Percentiles rank a stretch among this genome's conserved stretches.
Conservation (phyloP, 2,329 filamentous ascomycete species). For the Trichoderma hamatum region DNA sequence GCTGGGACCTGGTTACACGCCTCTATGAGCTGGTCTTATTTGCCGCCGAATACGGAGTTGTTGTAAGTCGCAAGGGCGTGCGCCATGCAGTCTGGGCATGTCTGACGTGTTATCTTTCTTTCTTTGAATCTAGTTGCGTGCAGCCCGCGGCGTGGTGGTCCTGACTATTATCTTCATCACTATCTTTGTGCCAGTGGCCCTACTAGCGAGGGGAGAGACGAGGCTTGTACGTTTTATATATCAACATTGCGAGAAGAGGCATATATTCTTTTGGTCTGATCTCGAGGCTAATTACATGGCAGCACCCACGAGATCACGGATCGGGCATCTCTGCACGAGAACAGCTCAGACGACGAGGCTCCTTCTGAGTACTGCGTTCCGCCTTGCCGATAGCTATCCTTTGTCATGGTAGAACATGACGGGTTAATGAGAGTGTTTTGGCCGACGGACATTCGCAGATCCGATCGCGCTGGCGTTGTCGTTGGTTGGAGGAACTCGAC, state of each 20-base stretch:
- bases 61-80: constrained; percentile 60
- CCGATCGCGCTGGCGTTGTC: constrained; percentile 77
- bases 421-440: constrained; percentile 98
- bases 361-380: constrained; percentile 66
- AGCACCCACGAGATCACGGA: constrained; percentile 81
- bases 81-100: background rate
- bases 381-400: constrained; percentile 34
- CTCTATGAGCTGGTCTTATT: constrained; percentile 97
- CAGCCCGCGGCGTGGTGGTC: constrained; percentile 80
- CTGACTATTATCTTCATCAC: constrained; percentile 84
- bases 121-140: constrained; percentile 66
- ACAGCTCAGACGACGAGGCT: constrained; percentile 90
- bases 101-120: background rate
- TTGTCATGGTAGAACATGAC: constrained; percentile 73
- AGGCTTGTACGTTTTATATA: constrained; percentile 63
- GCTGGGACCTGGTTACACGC: constrained; percentile 96
- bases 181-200: constrained; percentile 80
- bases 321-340: constrained; percentile 91
- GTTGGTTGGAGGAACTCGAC: constrained; percentile 96
- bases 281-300: constrained; percentile 8
- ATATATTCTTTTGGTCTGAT: background rate
- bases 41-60: constrained; percentile 97
- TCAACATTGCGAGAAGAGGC: background rate
- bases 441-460: constrained; percentile 81
- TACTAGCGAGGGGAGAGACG: constrained; percentile 79